Conservation (phyloP, 2,329 filamentous ascomycete species). For the Mollisiaceae sp. region DNA sequence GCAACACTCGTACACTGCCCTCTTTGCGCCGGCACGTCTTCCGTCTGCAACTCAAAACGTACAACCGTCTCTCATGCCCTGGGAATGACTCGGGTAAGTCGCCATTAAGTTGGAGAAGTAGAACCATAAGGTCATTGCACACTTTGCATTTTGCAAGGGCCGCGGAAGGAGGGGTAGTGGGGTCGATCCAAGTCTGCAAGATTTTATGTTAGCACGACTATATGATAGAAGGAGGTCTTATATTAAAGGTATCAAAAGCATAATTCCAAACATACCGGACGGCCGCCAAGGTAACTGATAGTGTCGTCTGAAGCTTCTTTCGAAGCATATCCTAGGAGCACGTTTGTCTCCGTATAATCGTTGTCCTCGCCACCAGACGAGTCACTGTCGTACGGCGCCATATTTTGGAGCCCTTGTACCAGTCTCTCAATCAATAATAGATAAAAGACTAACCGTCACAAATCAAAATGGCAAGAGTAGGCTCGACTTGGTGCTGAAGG, state of each 20-base stretch:
- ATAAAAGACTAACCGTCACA: too few species aligned
- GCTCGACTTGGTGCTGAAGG: neutral
- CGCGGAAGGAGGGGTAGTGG: constrained; percentile 72
- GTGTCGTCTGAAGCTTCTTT: constrained; percentile 69
- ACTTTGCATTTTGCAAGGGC: constrained; percentile 83
- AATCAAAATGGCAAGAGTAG: neutral
- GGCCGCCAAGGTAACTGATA: constrained; percentile 86
- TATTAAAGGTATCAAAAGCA: neutral
- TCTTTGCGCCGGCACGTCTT: constrained; percentile 81
- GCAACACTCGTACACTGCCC: constrained; percentile 78
- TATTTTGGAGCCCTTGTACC: constrained; percentile 43
- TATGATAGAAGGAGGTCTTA: constrained; percentile 26
- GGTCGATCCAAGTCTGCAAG: constrained; percentile 79
- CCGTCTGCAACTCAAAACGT: constrained; percentile 81
- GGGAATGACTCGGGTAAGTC: constrained; percentile 88
- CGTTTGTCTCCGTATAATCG: constrained; percentile 79
- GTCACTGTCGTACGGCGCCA: constrained; percentile 87
- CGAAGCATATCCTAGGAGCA: constrained; percentile 88
- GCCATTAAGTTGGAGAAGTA: constrained; percentile 89
- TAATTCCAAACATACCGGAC: constrained; percentile 68
- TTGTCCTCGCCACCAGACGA: constrained; percentile 72
- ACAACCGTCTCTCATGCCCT: constrained; percentile 84
- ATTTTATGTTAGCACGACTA: constrained; percentile 29
- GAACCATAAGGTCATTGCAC: constrained; percentile 81
- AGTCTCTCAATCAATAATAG: too few species aligned